Conservation (phyloP, 441 rosid genomes). For the Populus tomentosa region DNA sequence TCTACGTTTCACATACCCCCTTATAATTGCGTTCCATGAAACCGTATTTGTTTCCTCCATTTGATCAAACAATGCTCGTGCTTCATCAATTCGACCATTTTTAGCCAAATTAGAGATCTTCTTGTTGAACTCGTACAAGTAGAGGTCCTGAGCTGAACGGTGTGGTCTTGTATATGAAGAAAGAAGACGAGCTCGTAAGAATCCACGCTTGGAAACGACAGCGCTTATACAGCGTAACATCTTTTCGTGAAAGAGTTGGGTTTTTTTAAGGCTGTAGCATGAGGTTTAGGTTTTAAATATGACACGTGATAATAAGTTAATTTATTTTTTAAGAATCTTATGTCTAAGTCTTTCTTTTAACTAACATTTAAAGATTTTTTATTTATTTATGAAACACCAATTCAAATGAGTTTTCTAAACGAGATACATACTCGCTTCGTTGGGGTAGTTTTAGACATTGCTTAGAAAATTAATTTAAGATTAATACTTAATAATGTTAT, state of each 20-base stretch:
- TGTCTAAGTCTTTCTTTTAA: no score
- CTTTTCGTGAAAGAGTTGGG: neutral
- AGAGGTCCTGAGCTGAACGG: constrained; percentile 12
- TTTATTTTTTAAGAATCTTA: no score
- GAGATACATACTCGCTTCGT: no score
- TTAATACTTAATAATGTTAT: no score
- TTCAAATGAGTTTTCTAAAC: no score
- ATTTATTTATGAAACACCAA: no score
- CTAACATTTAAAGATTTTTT: no score
- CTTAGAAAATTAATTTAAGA: no score
- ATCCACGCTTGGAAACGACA: neutral
- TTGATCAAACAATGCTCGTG: constrained; percentile 43
- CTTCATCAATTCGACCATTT: constrained; percentile 40
- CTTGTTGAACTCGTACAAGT: constrained; percentile 34
- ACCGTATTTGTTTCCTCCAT: constrained; percentile 31
- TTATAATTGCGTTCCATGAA: constrained; percentile 63
- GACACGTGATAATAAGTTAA: neutral
- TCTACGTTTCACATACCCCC: constrained; percentile 47
- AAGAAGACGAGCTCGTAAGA: neutral
- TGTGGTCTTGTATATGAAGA: neutral
- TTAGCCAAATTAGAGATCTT: constrained; percentile 40
- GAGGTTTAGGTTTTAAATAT: neutral
- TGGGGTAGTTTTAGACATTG: no score
- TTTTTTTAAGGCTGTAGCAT: neutral
- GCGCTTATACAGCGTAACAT: neutral